Evolutionary conservation across 345 rosid genomes (phyloP), one percentile per base, ranked within the genome.

Genomic region (Syzygium oleosum): DNA sequence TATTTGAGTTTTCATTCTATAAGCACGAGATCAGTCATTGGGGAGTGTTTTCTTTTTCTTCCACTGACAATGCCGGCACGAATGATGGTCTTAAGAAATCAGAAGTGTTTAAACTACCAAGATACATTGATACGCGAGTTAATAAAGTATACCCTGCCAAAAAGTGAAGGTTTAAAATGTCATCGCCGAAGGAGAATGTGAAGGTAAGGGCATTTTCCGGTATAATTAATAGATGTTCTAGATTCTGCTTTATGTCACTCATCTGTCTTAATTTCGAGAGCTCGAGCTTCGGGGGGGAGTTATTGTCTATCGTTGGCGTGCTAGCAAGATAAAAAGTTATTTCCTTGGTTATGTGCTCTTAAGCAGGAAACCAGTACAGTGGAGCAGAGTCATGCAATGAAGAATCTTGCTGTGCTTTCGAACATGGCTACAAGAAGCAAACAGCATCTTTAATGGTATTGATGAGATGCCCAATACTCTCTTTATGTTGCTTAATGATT

Each of bases 61-160:
- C 85, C 89, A 85, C 91, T 68, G 21, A 86, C 77, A 85, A 87
- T 85, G 87, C 80, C 54, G 91, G 89, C 84, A 90, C 85, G 58
- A 93, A 91, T 63, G 90, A 92, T 86, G 93, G 92, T 86, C 52
- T 85, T 54, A 94, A 92, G 92, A 98, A 94, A 85, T 88, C 91
- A 85, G 95, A 94, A 59, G 85, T 73, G 9, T 88, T 85, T 27
- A 94, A 92, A 87, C 92, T 90, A 90, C 95, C 98, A 22, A 94
- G 92, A 91, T 96, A 95, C 84, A 92, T 93, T 56, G 96, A 94
- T 87, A 94, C 91, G 73, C 97, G 95, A 78, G 91, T 97, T 93
- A 90, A 94, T 92, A 96, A 94, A 88, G 92, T 96, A 12, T 98
- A 91, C n/a, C 88, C 97, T 86, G 96, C 91, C 58, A 96, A 94